Evolutionary conservation across 2,329 filamentous ascomycete species (phyloP).

Genomic region (Fusarium globosum): DNA sequence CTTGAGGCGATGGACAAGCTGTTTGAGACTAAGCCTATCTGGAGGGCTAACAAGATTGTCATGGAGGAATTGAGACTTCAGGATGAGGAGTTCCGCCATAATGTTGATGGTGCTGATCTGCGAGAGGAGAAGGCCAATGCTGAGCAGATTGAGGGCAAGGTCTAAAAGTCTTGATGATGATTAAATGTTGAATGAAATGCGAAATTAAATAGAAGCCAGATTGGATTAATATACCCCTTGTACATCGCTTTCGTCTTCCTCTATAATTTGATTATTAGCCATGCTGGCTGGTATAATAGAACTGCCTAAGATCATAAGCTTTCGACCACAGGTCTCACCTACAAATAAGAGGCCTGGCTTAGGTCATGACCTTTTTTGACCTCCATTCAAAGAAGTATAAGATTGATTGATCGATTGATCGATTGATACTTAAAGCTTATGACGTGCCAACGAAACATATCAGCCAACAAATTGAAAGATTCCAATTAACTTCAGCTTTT

Average conservation of each 20-base stretch:
- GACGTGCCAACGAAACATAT: background rate
- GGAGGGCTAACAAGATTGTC: conserved; percentile 56
- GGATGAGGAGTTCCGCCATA: conserved; percentile 51
- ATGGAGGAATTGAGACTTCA: conserved; percentile 56
- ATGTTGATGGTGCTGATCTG: conserved; percentile 42
- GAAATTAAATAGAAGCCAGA: background rate
- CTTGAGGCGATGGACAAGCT: conserved; percentile 73
- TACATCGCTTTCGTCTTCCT: background rate
- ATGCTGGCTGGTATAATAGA: background rate
- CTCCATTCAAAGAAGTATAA: background rate
- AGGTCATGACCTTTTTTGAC: background rate
- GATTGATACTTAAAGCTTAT: background rate
- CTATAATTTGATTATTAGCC: background rate
- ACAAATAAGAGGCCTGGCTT: background rate
- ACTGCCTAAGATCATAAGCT: background rate
- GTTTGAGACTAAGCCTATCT: conserved; percentile 62
- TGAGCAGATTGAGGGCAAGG: conserved; percentile 43
- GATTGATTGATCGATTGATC: background rate
- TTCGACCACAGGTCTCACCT: background rate
- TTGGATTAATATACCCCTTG: background rate
- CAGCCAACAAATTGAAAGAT: background rate
- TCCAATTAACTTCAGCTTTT: background rate
- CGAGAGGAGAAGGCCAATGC: conserved; percentile 45
- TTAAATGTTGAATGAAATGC: background rate
- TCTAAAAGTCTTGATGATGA: background rate